phyloP scores from a whole-genome alignment of 345 rosid genomes.

The Eucalyptus sp. region DNA sequence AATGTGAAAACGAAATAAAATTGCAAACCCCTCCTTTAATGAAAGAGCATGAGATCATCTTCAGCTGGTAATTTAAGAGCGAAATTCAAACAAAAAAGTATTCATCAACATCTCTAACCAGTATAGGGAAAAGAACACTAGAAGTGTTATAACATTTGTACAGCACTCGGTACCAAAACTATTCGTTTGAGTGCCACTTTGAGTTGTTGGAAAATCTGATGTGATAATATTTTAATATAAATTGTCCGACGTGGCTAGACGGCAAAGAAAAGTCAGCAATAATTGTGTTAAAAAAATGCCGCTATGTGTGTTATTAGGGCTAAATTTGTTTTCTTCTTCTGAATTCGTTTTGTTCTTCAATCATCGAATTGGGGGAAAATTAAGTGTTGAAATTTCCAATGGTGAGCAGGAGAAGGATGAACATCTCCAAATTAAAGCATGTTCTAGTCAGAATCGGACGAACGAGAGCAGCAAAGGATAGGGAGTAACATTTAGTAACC shows the following conservation, averaged over 20 bases:
- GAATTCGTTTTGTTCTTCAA: background rate
- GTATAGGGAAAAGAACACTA: conserved; percentile 5
- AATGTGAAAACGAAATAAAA: background rate
- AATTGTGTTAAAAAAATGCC: background rate
- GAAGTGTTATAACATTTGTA: too few relatives aligned
- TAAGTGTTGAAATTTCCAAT: background rate
- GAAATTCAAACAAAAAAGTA: background rate
- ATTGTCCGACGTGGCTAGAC: background rate
- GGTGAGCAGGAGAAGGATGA: background rate
- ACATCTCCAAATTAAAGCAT: background rate
- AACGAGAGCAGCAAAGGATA: background rate
- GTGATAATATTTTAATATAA: background rate
- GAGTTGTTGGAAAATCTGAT: too few relatives aligned
- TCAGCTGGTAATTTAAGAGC: background rate
- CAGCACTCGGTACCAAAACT: too few relatives aligned
- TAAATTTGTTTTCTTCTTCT: background rate
- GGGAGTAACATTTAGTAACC: background rate
- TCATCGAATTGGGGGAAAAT: background rate
- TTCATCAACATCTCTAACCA: conserved; percentile 24
- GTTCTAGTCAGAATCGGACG: background rate
- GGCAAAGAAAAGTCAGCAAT: too few relatives aligned
- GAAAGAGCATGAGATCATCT: background rate
- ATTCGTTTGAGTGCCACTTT: background rate
- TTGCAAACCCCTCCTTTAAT: too few relatives aligned
- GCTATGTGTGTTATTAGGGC: background rate